Evolutionary conservation across 768 basidiomycete species (phyloP).

Genomic region (Lactifluus hygrophoroides): DNA sequence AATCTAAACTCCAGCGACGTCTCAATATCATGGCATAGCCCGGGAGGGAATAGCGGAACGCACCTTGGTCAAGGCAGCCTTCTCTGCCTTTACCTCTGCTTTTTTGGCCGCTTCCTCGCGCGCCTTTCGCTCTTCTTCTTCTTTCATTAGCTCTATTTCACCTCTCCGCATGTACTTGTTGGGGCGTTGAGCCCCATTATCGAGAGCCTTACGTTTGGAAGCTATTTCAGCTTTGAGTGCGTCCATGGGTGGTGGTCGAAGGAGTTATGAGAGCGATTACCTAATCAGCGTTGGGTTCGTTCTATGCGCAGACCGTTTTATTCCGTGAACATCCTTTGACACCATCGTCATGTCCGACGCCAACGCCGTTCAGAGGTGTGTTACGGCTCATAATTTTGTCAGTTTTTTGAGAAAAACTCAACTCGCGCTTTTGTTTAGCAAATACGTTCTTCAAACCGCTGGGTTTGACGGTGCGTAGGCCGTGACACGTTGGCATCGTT

Average conservation of each 20-base stretch:
- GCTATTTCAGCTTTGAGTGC: constrained; percentile 85
- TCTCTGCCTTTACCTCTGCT: constrained; percentile 13
- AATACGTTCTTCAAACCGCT: constrained; percentile 88
- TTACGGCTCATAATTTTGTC: neutral
- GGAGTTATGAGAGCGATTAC: neutral
- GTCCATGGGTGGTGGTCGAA: constrained; percentile 50
- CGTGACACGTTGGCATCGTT: neutral
- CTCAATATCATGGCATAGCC: constrained; percentile 1
- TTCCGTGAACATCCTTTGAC: constrained; percentile 28
- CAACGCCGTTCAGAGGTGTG: constrained; percentile 45
- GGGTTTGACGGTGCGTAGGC: constrained; percentile 73
- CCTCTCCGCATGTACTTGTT: constrained; percentile 87
- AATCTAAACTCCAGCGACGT: constrained; percentile 20
- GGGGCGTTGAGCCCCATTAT: constrained; percentile 45
- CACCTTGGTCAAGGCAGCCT: constrained; percentile 24
- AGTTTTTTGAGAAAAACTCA: constrained; percentile 14
- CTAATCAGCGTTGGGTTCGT: constrained; percentile 7
- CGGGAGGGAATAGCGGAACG: constrained; percentile 21
- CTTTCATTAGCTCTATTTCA: constrained; percentile 48
- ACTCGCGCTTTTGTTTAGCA: constrained; percentile 36
- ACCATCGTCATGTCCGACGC: constrained; percentile 49
- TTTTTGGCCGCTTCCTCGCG: constrained; percentile 16
- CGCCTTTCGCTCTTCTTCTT: constrained; percentile 18
- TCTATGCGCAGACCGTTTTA: constrained; percentile 9
- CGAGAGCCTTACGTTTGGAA: constrained; percentile 72